These are phyloP conservation scores for Xylariaceae sp. DNA, from an alignment of 2,329 filamentous ascomycete genomes.

Conservation along the genomic window DNA sequence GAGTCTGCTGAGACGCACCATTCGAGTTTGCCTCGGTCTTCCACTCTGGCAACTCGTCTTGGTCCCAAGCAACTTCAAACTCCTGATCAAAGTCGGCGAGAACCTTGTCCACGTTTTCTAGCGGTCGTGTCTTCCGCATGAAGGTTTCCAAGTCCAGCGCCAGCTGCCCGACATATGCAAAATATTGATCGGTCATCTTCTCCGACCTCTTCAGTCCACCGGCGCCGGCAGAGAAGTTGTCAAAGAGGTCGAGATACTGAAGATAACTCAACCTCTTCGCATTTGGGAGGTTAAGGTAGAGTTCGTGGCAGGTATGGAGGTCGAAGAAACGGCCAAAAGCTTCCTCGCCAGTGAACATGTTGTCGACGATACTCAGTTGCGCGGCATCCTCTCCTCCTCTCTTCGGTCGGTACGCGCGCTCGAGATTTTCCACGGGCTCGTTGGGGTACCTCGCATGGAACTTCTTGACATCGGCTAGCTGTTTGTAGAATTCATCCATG, in stretches of 20 bases:
- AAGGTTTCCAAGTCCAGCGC: constrained; percentile 82
- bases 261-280: constrained; percentile 82
- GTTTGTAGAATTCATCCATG: constrained; percentile 85
- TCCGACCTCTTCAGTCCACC: constrained; percentile 69
- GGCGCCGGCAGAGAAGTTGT: constrained; percentile 70
- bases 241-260: constrained; percentile 88
- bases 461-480: constrained; percentile 71
- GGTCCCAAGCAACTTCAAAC: constrained; percentile 76
- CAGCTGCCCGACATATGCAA: constrained; percentile 76
- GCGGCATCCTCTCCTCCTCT: constrained; percentile 55
- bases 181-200: constrained; percentile 89
- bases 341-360: constrained; percentile 94
- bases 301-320: constrained; percentile 73
- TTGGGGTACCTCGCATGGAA: constrained; percentile 90
- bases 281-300: constrained; percentile 81
- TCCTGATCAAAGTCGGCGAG: constrained; percentile 71
- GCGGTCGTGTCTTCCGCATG: constrained; percentile 71
- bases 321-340: constrained; percentile 90
- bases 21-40: constrained; percentile 43
- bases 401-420: constrained; percentile 76
- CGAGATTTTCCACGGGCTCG: constrained; percentile 90
- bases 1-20: constrained; percentile 27
- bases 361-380: constrained; percentile 65
- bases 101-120: constrained; percentile 78
- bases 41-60: constrained; percentile 76